phyloP scores from a whole-genome alignment of 139 green algal genomes.

The Closterium sp. region DNA sequence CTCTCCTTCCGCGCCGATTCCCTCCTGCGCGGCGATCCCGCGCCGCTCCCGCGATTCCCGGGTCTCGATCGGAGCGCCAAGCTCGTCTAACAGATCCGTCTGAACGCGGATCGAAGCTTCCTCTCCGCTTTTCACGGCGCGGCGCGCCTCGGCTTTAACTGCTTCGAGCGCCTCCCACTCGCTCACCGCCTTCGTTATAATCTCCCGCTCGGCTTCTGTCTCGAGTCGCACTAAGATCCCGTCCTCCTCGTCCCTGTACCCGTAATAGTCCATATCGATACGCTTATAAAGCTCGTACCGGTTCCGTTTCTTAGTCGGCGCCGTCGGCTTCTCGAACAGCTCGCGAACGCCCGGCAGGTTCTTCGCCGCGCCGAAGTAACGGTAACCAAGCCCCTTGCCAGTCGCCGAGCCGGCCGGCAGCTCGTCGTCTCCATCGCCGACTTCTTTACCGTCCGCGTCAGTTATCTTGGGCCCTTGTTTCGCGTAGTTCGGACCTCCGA shows the following conservation, averaged over 20 bases:
- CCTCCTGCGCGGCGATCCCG: not conserved
- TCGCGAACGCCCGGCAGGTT: conserved; percentile 72
- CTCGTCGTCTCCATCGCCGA: not conserved
- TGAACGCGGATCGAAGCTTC: not conserved
- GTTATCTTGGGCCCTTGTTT: conserved; percentile 64
- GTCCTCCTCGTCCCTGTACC: conserved; percentile 53
- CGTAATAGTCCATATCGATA: conserved; percentile 97
- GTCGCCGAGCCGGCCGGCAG: conserved; percentile 22
- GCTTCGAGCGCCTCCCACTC: conserved; percentile 37
- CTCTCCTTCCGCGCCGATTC: too few relatives aligned
- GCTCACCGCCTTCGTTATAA: not conserved
- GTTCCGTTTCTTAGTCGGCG: conserved; percentile 47
- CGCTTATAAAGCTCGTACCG: conserved; percentile 77
- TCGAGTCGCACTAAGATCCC: conserved; percentile 44
- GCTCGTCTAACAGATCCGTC: not conserved
- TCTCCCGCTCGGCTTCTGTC: conserved; percentile 21
- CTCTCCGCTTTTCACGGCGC: conserved; percentile 39
- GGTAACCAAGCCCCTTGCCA: conserved; percentile 68
- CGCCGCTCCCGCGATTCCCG: not conserved
- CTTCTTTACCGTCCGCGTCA: conserved; percentile 46
- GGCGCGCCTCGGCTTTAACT: conserved; percentile 30
- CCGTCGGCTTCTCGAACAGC: conserved; percentile 87
- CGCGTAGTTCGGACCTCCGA: conserved; percentile 93
- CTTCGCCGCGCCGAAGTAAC: conserved; percentile 99
- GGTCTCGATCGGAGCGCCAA: not conserved